phyloP scores from a whole-genome alignment of 768 basidiomycete species.

The Infundibulicybe gibba region DNA sequence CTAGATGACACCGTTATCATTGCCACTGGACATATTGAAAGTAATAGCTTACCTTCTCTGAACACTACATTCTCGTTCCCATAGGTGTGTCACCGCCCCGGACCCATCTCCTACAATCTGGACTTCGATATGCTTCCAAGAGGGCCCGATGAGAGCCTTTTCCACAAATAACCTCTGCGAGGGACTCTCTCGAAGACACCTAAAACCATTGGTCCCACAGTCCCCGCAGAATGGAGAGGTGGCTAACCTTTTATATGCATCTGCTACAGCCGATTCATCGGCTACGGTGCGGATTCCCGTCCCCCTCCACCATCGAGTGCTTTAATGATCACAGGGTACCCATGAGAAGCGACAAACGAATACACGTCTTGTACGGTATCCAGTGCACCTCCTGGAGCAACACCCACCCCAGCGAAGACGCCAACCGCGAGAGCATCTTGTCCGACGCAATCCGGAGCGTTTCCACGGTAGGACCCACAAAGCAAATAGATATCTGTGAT shows the following conservation, averaged over 20 bases:
- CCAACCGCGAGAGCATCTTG: conserved; percentile 33
- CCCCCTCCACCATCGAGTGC: conserved; percentile 90
- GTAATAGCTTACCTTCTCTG: conserved; percentile 59
- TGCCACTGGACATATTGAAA: background rate
- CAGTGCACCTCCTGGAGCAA: conserved; percentile 27
- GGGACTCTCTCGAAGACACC: conserved; percentile 34
- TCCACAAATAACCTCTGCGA: conserved; percentile 71
- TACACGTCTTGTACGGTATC: conserved; percentile 20
- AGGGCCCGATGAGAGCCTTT: conserved; percentile 75
- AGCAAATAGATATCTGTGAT: conserved; percentile 60
- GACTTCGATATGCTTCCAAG: conserved; percentile 79
- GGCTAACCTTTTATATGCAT: conserved; percentile 59
- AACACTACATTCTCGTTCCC: conserved; percentile 91
- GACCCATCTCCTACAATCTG: conserved; percentile 78
- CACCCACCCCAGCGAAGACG: conserved; percentile 21
- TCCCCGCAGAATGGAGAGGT: background rate
- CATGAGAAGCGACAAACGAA: conserved; percentile 20
- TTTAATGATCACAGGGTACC: conserved; percentile 76
- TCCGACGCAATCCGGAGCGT: conserved; percentile 69
- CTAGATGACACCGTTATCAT: conserved; percentile 13
- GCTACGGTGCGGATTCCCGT: conserved; percentile 85
- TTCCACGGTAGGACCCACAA: conserved; percentile 78
- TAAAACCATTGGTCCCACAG: conserved; percentile 1
- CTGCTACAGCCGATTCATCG: conserved; percentile 65
- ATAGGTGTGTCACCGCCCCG: conserved; percentile 81